Base-by-base conservation (phyloP, 768 basidiomycete genomes). In the Leccinum barrowsii region DNA sequence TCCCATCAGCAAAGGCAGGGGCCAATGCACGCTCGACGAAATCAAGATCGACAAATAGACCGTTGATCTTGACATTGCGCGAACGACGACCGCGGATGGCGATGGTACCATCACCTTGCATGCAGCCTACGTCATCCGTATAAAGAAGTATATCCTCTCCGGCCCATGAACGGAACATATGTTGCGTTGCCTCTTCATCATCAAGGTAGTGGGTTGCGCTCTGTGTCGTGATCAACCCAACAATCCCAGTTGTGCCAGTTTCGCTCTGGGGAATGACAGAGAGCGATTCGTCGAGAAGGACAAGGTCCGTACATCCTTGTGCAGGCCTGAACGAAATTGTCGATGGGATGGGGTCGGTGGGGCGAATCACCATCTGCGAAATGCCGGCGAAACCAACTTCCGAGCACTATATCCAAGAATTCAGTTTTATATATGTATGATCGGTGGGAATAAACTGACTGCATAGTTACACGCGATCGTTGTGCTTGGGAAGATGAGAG, bases 1-100 rank as follows among this genome's bases (percentile, higher is more conserved):
- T 34, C 32, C 46, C 34, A 22, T 63, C 56, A 19, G 49, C 26
- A 54, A 62, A 59, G 17, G 61, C 61, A 22, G 56, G 61, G 19
- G 61, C 61, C 42, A 62, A 50, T n/a, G 56, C 62, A 50, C 61
- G 61, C 34, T 62, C 61, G 42, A 63, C 48, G 42, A 50, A 63
- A 42, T 62, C 61, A n/a, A 62, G 61, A 42, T 63, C 61, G 4
- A 62, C 61, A 35, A 62, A 62, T 8, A 62, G 8, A 15, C 56
- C 61, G 34, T 63, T 63, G 48, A 59, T 54, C 52, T 63, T 62
- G 52, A 62, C 56, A n/a, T 49, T 62, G 40, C 61, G 61, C 34
- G 61, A 63, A 26, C 56, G 53, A 47, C 61, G 61, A 28, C 61
- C 61, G 8, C 56, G 61, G 12, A 62, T 62, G 5, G 34, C 17